Evolutionary conservation across 208 protist genomes (phyloP).

Genomic region (Endotrypanum monterogeii): DNA sequence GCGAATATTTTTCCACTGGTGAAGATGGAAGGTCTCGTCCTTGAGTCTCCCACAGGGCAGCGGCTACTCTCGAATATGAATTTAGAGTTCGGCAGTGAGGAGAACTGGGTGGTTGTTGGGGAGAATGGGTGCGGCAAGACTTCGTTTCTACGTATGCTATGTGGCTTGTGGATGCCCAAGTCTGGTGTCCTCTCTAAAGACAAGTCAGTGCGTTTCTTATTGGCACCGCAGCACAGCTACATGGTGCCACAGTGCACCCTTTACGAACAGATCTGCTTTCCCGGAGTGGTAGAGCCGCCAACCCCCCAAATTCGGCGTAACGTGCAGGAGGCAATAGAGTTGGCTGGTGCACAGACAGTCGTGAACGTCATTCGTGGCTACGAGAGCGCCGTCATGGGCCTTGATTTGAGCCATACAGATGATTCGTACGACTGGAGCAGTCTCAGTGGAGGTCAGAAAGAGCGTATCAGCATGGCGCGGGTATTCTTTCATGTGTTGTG

Average conservation of each 20-base stretch:
- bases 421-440: conserved; percentile 80
- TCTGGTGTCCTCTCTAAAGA: conserved; percentile 51
- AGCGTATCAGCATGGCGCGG: conserved; percentile 85
- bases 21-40: conserved; percentile 51
- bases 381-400: conserved; percentile 66
- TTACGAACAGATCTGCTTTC: conserved; percentile 85
- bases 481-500: conserved; percentile 83
- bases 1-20: conserved; percentile 42
- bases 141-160: conserved; percentile 83
- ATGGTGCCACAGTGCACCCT: conserved; percentile 83
- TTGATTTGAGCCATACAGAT: conserved; percentile 45
- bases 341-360: conserved; percentile 76
- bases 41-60: conserved; percentile 62
- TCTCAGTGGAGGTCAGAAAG: conserved; percentile 88
- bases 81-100: conserved; percentile 51
- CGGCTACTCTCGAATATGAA: conserved; percentile 66
- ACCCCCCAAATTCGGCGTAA: conserved; percentile 32
- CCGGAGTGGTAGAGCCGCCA: conserved; percentile 28
- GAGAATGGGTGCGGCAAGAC: conserved; percentile 90
- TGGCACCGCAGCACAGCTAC: conserved; percentile 84
- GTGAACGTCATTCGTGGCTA: conserved; percentile 74
- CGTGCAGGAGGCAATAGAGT: conserved; percentile 60
- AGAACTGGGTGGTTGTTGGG: conserved; percentile 85
- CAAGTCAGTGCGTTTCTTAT: conserved; percentile 48
- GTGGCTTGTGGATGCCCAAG: conserved; percentile 73